These are phyloP conservation scores for Gossypium rotundifolium DNA, from an alignment of 345 rosid species.

Conservation along the genomic window DNA sequence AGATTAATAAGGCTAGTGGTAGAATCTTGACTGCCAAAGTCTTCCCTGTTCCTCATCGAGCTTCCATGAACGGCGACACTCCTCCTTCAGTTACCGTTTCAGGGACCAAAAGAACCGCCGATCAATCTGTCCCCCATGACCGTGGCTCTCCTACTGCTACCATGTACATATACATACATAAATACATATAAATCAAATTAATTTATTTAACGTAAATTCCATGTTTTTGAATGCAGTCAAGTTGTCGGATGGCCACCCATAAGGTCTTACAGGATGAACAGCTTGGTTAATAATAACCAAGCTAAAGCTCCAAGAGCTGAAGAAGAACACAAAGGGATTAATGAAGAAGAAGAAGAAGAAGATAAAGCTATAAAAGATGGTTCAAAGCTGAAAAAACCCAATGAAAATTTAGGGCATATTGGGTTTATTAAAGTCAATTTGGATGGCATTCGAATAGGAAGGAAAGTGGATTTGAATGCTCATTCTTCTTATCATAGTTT, in stretches of 20 bases:
- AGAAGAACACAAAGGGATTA: conserved; percentile 38
- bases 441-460: conserved; percentile 85
- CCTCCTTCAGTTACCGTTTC: conserved; percentile 28
- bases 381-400: conserved; percentile 30
- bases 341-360: conserved; percentile 16
- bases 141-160: conserved; percentile 54
- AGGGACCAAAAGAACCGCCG: conserved; percentile 67
- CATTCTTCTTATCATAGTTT: conserved; percentile 63
- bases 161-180: conserved; percentile 28
- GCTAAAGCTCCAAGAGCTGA: conserved; percentile 47
- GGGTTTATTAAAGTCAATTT: conserved; percentile 40
- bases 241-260: conserved; percentile 95
- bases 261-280: conserved; percentile 70
- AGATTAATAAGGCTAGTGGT: conserved; percentile 32
- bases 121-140: conserved; percentile 42
- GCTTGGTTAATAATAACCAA: conserved; percentile 48
- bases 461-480: conserved; percentile 79
- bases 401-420: too few species aligned
- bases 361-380: conserved; percentile 42
- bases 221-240: conserved; percentile 41
- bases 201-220: too few species aligned
- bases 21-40: conserved; percentile 70
- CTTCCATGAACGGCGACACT: conserved; percentile 5
- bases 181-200: too few species aligned
- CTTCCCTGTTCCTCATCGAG: conserved; percentile 41